Conservation (phyloP, 2,329 filamentous ascomycete genomes). For the Chrysoporthe austroafricana region DNA sequence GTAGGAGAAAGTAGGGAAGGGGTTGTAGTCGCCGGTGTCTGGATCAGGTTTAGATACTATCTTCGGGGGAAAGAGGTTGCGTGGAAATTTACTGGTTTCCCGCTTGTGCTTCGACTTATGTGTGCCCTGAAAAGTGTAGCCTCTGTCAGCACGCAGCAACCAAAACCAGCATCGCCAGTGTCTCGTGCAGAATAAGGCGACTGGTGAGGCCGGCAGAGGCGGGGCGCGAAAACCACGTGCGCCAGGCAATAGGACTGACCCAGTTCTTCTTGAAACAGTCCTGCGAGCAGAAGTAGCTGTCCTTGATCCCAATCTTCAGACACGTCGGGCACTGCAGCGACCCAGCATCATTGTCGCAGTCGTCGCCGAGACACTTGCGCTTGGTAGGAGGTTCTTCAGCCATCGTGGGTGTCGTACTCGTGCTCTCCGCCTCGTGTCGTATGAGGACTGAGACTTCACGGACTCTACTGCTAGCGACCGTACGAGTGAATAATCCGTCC, state of each 20-base stretch:
- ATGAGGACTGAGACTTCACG: not conserved
- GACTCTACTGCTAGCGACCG: too few relatives aligned
- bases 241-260: slow-evolving; percentile 62
- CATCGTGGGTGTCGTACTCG: slow-evolving; percentile 41
- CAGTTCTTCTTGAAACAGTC: slow-evolving; percentile 99
- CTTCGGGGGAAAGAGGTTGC: slow-evolving; percentile 74
- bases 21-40: slow-evolving; percentile 89
- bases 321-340: slow-evolving; percentile 93
- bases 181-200: not conserved
- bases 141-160: slow-evolving; percentile 28
- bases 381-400: slow-evolving; percentile 55
- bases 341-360: slow-evolving; percentile 86
- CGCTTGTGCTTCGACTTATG: slow-evolving; percentile 88
- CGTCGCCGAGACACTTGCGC: slow-evolving; percentile 77
- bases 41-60: slow-evolving; percentile 88
- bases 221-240: slow-evolving; percentile 6
- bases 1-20: slow-evolving; percentile 85
- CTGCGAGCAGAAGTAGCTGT: slow-evolving; percentile 96
- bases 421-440: not conserved
- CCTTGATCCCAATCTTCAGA: slow-evolving; percentile 82
- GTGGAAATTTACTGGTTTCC: slow-evolving; percentile 70
- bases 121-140: slow-evolving; percentile 58
- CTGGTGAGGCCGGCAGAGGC: slow-evolving; percentile 6
- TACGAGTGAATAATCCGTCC: not conserved
- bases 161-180: not conserved